Conservation (phyloP, 768 basidiomycete genomes). For the Russula olivacea region DNA sequence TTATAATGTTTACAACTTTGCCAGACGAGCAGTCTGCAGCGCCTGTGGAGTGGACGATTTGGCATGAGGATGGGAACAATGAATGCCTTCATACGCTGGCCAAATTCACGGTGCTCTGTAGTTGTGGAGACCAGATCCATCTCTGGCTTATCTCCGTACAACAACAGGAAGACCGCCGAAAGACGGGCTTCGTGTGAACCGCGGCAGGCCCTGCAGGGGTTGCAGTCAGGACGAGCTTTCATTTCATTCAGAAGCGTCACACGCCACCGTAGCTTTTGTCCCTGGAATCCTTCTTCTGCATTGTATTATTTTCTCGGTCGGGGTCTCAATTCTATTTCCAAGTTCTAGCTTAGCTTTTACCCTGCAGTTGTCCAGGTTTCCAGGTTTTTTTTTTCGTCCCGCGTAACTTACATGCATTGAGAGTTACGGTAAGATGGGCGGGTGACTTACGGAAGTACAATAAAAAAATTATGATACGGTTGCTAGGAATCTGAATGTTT, state of each 20-base stretch:
- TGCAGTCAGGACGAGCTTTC: neutral
- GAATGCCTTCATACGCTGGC: neutral
- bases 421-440: neutral
- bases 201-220: neutral
- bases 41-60: neutral
- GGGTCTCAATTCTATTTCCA: neutral
- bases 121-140: neutral
- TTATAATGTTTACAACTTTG: neutral
- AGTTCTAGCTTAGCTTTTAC: too few species aligned
- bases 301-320: neutral
- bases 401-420: neutral
- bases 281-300: neutral
- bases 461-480: too few species aligned
- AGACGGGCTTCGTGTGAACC: neutral
- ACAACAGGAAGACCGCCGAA: neutral
- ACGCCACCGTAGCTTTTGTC: neutral
- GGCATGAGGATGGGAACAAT: too few species aligned
- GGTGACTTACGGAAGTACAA: too few species aligned
- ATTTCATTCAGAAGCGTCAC: neutral
- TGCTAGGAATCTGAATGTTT: neutral
- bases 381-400: too few species aligned
- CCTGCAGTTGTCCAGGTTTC: neutral
- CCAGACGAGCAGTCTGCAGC: neutral
- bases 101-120: neutral
- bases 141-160: slow-evolving; percentile 19